phyloP scores from a whole-genome alignment of 2,329 filamentous ascomycete species.

The Fusarium zealandicum region DNA sequence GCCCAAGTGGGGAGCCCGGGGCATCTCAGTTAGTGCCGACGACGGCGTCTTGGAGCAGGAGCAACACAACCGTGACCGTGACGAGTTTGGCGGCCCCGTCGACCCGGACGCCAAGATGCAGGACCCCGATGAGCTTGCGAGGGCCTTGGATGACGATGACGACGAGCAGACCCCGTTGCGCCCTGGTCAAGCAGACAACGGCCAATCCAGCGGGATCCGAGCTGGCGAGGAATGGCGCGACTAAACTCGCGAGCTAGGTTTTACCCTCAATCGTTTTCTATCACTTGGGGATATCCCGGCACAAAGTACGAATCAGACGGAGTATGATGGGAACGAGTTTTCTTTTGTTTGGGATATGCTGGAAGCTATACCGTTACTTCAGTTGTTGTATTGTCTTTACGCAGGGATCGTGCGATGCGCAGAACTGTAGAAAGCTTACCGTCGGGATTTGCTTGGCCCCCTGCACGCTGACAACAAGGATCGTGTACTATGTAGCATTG shows the following conservation, averaged over 20 bases:
- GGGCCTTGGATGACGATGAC: slow-evolving; percentile 64
- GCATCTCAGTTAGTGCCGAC: slow-evolving; percentile 72
- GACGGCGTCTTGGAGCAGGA: slow-evolving; percentile 64
- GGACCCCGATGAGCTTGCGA: slow-evolving; percentile 70
- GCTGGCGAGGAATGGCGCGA: slow-evolving; percentile 58
- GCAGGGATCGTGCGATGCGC: slow-evolving; percentile 4
- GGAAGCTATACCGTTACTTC: slow-evolving; percentile 6
- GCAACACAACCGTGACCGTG: slow-evolving; percentile 54
- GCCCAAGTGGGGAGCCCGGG: slow-evolving; percentile 68
- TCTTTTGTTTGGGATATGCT: slow-evolving; percentile 28
- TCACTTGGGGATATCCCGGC: slow-evolving; percentile 8
- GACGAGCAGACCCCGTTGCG: slow-evolving; percentile 47
- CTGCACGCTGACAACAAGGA: too few species aligned
- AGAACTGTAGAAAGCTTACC: slow-evolving; percentile 2
- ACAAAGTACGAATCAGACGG: slow-evolving; percentile 16
- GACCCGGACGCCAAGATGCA: slow-evolving; percentile 72
- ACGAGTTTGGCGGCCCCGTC: slow-evolving; percentile 54
- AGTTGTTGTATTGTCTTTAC: neutral
- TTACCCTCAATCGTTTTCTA: slow-evolving; percentile 1
- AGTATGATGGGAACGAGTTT: slow-evolving; percentile 32
- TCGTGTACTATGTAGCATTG: neutral
- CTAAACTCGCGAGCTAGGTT: slow-evolving; percentile 26
- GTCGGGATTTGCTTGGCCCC: neutral
- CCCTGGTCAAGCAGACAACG: slow-evolving; percentile 40
- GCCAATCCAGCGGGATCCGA: slow-evolving; percentile 50